Conservation (phyloP, 495 filamentous ascomycete species). For the Opeltia flavorubescens region DNA sequence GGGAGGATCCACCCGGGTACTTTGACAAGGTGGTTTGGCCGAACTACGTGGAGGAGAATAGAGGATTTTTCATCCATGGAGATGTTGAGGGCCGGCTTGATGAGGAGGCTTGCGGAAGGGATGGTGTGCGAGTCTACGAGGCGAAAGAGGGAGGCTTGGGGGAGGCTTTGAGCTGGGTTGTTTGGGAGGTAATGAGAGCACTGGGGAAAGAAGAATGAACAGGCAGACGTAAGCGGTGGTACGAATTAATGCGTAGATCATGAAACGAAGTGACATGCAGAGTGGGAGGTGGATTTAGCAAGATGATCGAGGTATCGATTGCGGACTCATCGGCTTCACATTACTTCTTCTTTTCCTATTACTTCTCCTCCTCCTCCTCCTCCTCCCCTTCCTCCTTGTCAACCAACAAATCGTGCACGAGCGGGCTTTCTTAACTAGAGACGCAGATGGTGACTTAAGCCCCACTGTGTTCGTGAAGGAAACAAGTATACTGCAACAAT, state of each 20-base stretch:
- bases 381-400: no score
- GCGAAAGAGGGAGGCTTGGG: slow-evolving; percentile 25
- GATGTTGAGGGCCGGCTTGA: slow-evolving; percentile 37
- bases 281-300: no score
- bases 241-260: background rate
- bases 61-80: slow-evolving; percentile 54
- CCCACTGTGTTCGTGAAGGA: no score
- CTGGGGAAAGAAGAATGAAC: background rate
- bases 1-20: slow-evolving; percentile 86
- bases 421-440: no score
- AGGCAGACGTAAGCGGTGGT: background rate
- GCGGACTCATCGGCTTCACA: no score
- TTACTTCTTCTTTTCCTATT: no score
- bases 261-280: background rate
- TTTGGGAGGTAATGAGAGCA: slow-evolving; percentile 21
- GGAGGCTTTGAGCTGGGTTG: slow-evolving; percentile 30
- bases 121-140: slow-evolving; percentile 23
- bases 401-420: no score
- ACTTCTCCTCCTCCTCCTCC: no score
- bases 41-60: slow-evolving; percentile 68
- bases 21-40: slow-evolving; percentile 95
- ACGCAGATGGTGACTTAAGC: no score
- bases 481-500: no score
- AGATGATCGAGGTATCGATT: no score
- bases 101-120: slow-evolving; percentile 19